phyloP scores from a whole-genome alignment of 768 basidiomycete genomes.

The Xerocomellus chrysenteron region DNA sequence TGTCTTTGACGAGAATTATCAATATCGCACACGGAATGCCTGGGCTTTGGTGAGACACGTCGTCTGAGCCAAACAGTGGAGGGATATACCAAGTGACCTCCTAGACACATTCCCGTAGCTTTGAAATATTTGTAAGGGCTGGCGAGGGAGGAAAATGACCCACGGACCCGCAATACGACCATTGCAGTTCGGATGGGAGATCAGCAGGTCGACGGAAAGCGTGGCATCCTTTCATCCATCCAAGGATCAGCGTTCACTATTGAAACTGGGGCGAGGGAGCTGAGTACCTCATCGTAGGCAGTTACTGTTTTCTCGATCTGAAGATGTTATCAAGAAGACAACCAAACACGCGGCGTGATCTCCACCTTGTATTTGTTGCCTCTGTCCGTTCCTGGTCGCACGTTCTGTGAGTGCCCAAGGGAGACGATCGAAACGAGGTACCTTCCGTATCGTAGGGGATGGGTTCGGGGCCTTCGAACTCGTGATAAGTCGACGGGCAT shows the following conservation, averaged over 20 bases:
- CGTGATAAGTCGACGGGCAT: slow-evolving; percentile 86
- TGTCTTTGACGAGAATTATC: not conserved
- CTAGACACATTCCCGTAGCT: slow-evolving; percentile 91
- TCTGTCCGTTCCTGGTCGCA: slow-evolving; percentile 67
- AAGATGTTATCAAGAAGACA: slow-evolving; percentile 3
- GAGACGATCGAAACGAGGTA: slow-evolving; percentile 21
- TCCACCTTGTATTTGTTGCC: slow-evolving; percentile 90
- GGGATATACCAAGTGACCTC: slow-evolving; percentile 74
- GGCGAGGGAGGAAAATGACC: not conserved
- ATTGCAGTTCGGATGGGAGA: slow-evolving; percentile 76
- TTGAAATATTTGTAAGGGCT: slow-evolving; percentile 8
- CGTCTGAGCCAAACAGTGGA: not conserved
- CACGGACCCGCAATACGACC: slow-evolving; percentile 80
- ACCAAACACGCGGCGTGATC: not conserved
- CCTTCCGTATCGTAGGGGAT: slow-evolving; percentile 89
- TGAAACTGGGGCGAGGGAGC: not conserved
- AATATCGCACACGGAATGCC: slow-evolving; percentile 49
- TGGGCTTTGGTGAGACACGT: slow-evolving; percentile 19
- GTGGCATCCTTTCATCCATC: slow-evolving; percentile 62
- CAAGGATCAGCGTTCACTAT: not conserved
- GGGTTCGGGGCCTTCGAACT: slow-evolving; percentile 86
- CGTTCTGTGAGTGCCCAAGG: not conserved
- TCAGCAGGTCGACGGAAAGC: slow-evolving; percentile 72
- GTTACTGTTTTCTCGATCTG: slow-evolving; percentile 86
- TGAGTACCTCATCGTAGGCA: slow-evolving; percentile 80